Evolutionary conservation across 768 basidiomycete species (phyloP).

Genomic region (Tephrocybe sp.): DNA sequence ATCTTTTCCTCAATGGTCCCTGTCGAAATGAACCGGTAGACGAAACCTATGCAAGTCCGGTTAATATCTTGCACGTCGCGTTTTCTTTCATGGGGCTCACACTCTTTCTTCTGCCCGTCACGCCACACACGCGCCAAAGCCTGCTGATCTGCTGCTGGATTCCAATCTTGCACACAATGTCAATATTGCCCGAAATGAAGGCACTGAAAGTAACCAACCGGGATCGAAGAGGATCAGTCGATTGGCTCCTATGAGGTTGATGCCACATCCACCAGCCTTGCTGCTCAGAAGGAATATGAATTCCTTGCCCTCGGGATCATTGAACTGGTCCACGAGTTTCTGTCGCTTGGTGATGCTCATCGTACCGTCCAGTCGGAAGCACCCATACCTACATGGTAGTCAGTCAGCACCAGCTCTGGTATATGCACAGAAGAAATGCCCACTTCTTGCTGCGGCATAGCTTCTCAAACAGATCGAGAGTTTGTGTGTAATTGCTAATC

Average conservation of each 20-base stretch:
- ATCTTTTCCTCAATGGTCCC: conserved; percentile 99
- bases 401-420: neutral
- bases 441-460: conserved; percentile 85
- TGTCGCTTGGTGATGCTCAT: conserved; percentile 92
- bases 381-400: conserved; percentile 65
- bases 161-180: conserved; percentile 78
- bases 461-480: conserved; percentile 90
- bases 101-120: conserved; percentile 99
- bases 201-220: conserved; percentile 44
- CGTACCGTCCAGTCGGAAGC: conserved; percentile 91
- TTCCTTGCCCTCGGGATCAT: conserved; percentile 89
- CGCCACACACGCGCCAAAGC: conserved; percentile 98
- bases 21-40: conserved; percentile 96
- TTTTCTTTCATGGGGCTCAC: conserved; percentile 43
- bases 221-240: conserved; percentile 95
- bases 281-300: conserved; percentile 94
- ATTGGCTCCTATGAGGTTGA: conserved; percentile 96
- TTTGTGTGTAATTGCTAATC: conserved; percentile 97
- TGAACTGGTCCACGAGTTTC: conserved; percentile 96
- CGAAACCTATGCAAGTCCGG: conserved; percentile 65
- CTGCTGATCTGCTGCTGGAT: conserved; percentile 97
- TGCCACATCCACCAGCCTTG: conserved; percentile 95
- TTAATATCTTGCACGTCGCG: neutral
- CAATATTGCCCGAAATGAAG: neutral
- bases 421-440: conserved; percentile 15